Percentiles rank a stretch among this genome's conserved stretches.
These are phyloP conservation scores for Vinca minor DNA, from an alignment of 257 asterid genomes.

Conservation along the genomic window DNA sequence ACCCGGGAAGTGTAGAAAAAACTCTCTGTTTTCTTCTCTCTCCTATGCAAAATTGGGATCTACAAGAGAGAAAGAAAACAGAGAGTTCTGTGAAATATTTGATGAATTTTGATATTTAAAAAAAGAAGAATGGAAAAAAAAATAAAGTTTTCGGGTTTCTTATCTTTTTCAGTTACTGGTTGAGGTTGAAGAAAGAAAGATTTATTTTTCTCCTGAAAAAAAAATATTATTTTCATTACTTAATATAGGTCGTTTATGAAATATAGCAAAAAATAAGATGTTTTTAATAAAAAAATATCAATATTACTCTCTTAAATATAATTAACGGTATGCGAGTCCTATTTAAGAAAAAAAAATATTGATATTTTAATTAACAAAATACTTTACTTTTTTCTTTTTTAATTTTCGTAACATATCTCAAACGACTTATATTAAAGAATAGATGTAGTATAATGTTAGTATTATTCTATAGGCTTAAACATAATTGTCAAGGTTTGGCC, in stretches of 20 bases:
- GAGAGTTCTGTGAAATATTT: conserved; percentile 13
- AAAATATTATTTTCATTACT: too few relatives aligned
- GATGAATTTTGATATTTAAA: not conserved
- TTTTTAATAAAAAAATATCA: too few relatives aligned
- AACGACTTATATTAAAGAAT: too few relatives aligned
- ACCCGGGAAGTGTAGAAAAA: conserved; percentile 25
- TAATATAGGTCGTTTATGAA: too few relatives aligned
- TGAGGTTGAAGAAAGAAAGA: conserved; percentile 12
- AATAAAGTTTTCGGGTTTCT: not conserved
- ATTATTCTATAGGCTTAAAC: conserved; percentile 12
- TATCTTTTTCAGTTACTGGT: conserved; percentile 17
- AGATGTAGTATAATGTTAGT: too few relatives aligned
- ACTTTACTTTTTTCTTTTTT: too few relatives aligned
- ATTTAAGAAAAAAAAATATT: too few relatives aligned
- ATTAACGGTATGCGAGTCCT: too few relatives aligned
- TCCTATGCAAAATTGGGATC: conserved; percentile 6
- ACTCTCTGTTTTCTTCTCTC: conserved; percentile 25
- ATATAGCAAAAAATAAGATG: too few relatives aligned
- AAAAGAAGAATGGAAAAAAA: not conserved
- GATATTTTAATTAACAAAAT: too few relatives aligned
- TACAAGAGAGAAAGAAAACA: conserved; percentile 20
- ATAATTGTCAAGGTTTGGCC: conserved; percentile 10
- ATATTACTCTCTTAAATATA: too few relatives aligned
- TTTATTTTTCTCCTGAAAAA: not conserved
- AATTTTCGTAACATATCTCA: too few relatives aligned